Evolutionary conservation across 129 eudicot species (phyloP).

Genomic region (Solidago caesia): DNA sequence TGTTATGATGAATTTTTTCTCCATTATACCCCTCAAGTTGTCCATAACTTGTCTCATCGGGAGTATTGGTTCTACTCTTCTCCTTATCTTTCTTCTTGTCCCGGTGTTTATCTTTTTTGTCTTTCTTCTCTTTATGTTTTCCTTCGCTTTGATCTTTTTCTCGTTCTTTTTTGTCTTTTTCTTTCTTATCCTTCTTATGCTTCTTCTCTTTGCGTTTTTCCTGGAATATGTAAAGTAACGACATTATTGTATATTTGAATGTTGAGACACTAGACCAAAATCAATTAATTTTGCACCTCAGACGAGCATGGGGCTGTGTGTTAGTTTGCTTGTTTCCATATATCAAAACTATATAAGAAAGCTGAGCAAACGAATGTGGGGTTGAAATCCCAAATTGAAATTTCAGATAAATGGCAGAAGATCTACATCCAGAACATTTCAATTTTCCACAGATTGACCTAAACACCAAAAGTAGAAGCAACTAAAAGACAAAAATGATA

Average conservation of each 20-base stretch:
- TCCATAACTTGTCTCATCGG: conserved; percentile 37
- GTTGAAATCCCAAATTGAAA: background rate
- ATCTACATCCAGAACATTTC: background rate
- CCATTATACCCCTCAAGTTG: conserved; percentile 38
- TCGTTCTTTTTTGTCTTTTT: conserved; percentile 57
- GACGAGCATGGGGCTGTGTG: background rate
- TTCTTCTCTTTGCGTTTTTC: conserved; percentile 68
- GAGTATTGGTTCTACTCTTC: conserved; percentile 41
- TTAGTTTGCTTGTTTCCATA: background rate
- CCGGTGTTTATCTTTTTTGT: conserved; percentile 61
- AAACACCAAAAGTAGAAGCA: background rate
- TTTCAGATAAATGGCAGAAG: background rate
- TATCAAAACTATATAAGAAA: background rate
- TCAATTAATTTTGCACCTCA: background rate
- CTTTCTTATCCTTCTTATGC: conserved; percentile 69
- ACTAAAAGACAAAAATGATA: background rate
- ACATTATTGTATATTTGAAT: conserved; percentile 6
- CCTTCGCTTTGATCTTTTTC: conserved; percentile 60
- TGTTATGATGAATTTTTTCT: conserved; percentile 36
- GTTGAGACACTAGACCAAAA: background rate
- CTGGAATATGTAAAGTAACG: conserved; percentile 31
- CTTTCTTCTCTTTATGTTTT: conserved; percentile 64
- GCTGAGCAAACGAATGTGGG: background rate
- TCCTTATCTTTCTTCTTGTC: conserved; percentile 68
- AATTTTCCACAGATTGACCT: background rate